These are phyloP conservation scores for Zizania palustris DNA, from an alignment of 202 grass and related monocot species.

Conservation along the genomic window DNA sequence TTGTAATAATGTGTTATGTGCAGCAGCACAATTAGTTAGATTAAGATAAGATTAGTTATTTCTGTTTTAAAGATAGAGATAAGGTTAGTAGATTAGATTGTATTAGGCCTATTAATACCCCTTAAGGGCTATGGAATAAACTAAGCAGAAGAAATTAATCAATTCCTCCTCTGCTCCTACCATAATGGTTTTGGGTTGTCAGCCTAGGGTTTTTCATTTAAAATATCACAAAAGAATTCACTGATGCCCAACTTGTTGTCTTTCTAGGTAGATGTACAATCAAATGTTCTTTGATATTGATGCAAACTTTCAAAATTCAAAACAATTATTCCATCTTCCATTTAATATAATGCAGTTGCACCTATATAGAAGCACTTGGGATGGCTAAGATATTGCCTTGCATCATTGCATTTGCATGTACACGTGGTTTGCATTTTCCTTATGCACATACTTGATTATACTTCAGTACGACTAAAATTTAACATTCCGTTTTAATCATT, in stretches of 20 bases:
- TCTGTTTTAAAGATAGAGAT: no score
- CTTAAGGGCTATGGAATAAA: no score
- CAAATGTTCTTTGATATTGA: not conserved
- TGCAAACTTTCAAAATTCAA: slow-evolving; percentile 3
- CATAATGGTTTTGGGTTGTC: not conserved
- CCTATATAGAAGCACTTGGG: not conserved
- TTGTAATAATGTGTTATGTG: no score
- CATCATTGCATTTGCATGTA: no score
- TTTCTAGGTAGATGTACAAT: not conserved
- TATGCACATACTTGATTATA: not conserved
- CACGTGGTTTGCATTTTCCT: not conserved
- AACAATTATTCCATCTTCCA: not conserved
- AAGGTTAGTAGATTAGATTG: no score
- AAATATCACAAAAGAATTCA: not conserved
- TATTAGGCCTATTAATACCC: no score
- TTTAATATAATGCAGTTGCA: not conserved
- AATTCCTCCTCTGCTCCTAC: no score
- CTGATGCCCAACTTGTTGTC: not conserved
- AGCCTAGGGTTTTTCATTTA: not conserved
- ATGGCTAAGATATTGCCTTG: not conserved
- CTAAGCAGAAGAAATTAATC: no score
- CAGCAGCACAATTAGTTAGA: no score
- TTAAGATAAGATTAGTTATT: no score
- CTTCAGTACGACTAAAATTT: not conserved
- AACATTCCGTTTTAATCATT: not conserved